phyloP scores from a whole-genome alignment of 2,329 filamentous ascomycete genomes.

The Rhynchosporium graminicola region DNA sequence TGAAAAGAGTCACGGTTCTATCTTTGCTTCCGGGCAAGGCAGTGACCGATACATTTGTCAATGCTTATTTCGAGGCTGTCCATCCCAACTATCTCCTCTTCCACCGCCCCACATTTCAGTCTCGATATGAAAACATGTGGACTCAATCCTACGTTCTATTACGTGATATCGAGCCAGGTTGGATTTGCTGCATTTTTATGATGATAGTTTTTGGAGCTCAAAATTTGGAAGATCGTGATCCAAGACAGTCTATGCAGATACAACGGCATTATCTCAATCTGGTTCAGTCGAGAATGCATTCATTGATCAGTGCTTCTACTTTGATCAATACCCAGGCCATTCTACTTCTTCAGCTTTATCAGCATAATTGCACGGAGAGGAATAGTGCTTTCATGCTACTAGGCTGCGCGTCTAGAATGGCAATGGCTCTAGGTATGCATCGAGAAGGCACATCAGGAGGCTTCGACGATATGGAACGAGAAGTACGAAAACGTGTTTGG shows the following conservation, averaged over 20 bases:
- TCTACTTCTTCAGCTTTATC: slow-evolving; percentile 45
- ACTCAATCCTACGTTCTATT: slow-evolving; percentile 30
- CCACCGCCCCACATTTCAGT: slow-evolving; percentile 45
- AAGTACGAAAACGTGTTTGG: slow-evolving; percentile 38
- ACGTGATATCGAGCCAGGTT: slow-evolving; percentile 44
- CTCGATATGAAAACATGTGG: slow-evolving; percentile 44
- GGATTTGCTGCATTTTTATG: slow-evolving; percentile 46
- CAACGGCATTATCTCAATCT: slow-evolving; percentile 41
- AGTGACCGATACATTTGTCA: slow-evolving; percentile 43
- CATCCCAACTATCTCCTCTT: slow-evolving; percentile 45
- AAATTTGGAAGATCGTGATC: slow-evolving; percentile 40
- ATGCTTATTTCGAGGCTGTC: slow-evolving; percentile 45
- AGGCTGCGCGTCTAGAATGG: slow-evolving; percentile 46
- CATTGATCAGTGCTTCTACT: slow-evolving; percentile 43
- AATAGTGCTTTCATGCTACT: slow-evolving; percentile 46
- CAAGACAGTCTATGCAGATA: slow-evolving; percentile 38
- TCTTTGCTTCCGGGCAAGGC: slow-evolving; percentile 41
- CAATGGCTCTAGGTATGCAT: slow-evolving; percentile 48
- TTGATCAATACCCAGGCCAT: slow-evolving; percentile 47
- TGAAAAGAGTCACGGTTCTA: slow-evolving; percentile 30
- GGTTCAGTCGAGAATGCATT: slow-evolving; percentile 42
- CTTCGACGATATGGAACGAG: slow-evolving; percentile 40
- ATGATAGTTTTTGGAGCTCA: slow-evolving; percentile 47
- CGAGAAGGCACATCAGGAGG: slow-evolving; percentile 44
- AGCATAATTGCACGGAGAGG: slow-evolving; percentile 46